These are phyloP conservation scores for Prototheca cutis DNA, from an alignment of 163 green algal species.

Conservation along the genomic window DNA sequence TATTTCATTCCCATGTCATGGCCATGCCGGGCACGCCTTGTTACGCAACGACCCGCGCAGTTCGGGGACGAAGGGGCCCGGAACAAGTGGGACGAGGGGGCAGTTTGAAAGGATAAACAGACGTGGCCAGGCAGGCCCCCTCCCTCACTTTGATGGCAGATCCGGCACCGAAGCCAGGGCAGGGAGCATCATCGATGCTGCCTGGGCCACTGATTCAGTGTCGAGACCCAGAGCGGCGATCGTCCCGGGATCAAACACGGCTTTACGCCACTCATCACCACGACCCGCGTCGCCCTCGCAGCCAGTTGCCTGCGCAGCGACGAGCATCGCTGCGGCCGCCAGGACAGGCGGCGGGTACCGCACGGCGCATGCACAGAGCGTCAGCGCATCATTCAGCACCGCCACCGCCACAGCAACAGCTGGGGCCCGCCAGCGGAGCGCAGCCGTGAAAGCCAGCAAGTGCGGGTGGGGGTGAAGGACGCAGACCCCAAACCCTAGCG, in stretches of 20 bases:
- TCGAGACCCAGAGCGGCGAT: not conserved
- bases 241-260: slow-evolving; percentile 1
- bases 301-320: slow-evolving; percentile 18
- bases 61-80: no score
- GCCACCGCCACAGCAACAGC: slow-evolving; percentile 8
- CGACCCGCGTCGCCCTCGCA: no score
- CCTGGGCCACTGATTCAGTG: not conserved
- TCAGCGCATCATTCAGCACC: slow-evolving; percentile 21
- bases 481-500: slow-evolving; percentile 18
- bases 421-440: not conserved
- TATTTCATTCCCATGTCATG: no score
- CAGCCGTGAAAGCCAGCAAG: slow-evolving; percentile 15
- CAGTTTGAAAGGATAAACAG: no score
- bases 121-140: no score
- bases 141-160: no score
- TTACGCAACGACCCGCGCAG: no score
- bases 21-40: no score
- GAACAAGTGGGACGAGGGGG: no score
- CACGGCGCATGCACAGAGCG: not conserved
- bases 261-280: no score
- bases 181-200: not conserved
- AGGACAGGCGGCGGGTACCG: not conserved
- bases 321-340: slow-evolving; percentile 12
- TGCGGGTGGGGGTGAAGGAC: slow-evolving; percentile 18
- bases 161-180: not conserved